These are phyloP conservation scores for Endocalyx cinctus DNA, from an alignment of 2,329 filamentous ascomycete genomes.

Conservation along the genomic window DNA sequence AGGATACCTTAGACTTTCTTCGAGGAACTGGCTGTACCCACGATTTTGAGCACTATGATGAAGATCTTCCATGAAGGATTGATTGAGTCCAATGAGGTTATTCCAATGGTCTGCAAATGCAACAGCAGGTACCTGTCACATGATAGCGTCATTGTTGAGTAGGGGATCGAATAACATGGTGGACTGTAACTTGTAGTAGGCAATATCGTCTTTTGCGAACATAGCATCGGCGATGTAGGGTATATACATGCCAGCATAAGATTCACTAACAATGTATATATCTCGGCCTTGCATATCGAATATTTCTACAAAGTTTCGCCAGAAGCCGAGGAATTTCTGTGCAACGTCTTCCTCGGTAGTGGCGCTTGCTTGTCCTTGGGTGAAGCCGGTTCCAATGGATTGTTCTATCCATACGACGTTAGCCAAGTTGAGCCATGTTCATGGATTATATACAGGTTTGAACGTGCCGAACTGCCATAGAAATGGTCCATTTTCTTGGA, in stretches of 20 bases:
- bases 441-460: conserved; percentile 60
- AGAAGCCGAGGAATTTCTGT: conserved; percentile 71
- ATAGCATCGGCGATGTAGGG: conserved; percentile 53
- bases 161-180: conserved; percentile 63
- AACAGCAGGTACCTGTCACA: conserved; percentile 40
- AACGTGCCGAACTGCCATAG: conserved; percentile 66
- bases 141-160: conserved; percentile 44
- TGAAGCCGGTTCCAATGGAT: conserved; percentile 64
- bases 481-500: conserved; percentile 76
- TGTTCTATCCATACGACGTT: conserved; percentile 76
- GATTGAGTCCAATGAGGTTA: conserved; percentile 52
- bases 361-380: conserved; percentile 59
- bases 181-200: conserved; percentile 48
- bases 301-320: conserved; percentile 51
- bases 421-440: conserved; percentile 70
- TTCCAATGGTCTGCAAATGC: conserved; percentile 53
- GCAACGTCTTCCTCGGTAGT: conserved; percentile 64
- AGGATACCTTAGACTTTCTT: conserved; percentile 57
- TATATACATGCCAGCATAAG: conserved; percentile 49
- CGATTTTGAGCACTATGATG: conserved; percentile 46
- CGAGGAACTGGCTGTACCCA: conserved; percentile 52
- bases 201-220: conserved; percentile 40
- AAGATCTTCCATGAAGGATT: conserved; percentile 50
- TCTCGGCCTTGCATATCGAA: conserved; percentile 50
- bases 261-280: conserved; percentile 51